Evolutionary conservation across 352 stramenopile genomes (phyloP), one percentile per base, ranked within the genome.

Genomic region (Phytophthora colocasiae): DNA sequence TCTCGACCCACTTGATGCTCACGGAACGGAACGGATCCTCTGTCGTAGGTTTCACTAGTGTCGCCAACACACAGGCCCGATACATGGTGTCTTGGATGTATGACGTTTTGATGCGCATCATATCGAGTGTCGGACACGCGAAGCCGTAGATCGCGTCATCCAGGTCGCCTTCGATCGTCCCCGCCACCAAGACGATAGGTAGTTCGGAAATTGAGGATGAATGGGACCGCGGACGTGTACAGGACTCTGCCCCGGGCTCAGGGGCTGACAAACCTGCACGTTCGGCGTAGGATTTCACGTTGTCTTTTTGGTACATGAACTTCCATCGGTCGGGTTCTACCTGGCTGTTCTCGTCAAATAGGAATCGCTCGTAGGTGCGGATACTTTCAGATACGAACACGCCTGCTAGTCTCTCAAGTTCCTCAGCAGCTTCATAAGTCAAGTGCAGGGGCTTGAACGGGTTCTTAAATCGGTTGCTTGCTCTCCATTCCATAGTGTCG

Each of bases 121-220:
- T 63, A n/a, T 71, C 73, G 15, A 74, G 47, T 14, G 58, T 74
- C 26, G 70, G 71, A 32, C 56, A 73, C 11, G 74, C 27, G 17
- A 71, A 68, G 53, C 73, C 76, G 51, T 78, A 80, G 44, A 81
- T 71, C 43, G 67, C 61, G 49, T 82, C 76, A 38, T 85, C 68
- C 34, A 85, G 54, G 7, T 69, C 66, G 34, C 76, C 76, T 27
- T 68, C 48, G 32, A 84, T 66, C 3, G 69, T 74, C 8, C 75
- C 75, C 7, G 68, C 50, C 19, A 74, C 72, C n/a, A 76, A 58
- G 31, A 34, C 19, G 39, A 75, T 68, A 0, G 75, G 75, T 15
- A 81, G 49, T 0, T 63, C 67, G 1, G 63, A 56, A 11, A 44
- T 58, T 8, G 67, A 61, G 24, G 57, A 69, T 24, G 62, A 58